These are phyloP conservation scores for Fusarium pilosicola DNA, from an alignment of 2,329 filamentous ascomycete genomes.

Conservation along the genomic window DNA sequence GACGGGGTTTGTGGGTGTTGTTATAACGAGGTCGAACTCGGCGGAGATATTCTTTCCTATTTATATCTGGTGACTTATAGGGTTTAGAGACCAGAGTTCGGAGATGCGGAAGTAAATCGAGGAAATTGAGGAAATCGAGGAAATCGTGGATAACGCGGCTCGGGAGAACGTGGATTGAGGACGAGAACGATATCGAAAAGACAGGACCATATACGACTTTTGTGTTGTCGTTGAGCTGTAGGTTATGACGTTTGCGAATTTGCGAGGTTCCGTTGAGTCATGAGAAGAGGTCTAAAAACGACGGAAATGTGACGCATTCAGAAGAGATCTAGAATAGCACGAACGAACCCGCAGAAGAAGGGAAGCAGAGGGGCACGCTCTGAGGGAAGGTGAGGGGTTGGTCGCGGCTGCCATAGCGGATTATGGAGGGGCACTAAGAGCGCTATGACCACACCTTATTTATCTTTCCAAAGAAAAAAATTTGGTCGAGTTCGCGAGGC, in stretches of 20 bases:
- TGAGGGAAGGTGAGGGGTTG: conserved; percentile 28
- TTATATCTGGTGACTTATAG: background rate
- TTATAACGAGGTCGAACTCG: background rate
- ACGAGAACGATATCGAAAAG: conserved; percentile 6
- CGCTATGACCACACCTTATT: conserved; percentile 50
- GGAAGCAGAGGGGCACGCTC: conserved; percentile 21
- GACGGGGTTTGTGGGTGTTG: conserved; percentile 1
- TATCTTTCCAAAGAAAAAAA: conserved; percentile 45
- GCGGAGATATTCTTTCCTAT: background rate
- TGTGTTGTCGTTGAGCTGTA: background rate
- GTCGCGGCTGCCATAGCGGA: conserved; percentile 30
- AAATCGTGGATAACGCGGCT: conserved; percentile 8
- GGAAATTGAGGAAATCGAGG: conserved; percentile 1
- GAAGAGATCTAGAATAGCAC: conserved; percentile 24
- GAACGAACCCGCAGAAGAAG: conserved; percentile 3
- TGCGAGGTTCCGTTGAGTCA: conserved; percentile 9
- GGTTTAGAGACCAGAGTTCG: conserved; percentile 8
- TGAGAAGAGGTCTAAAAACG: conserved; percentile 1
- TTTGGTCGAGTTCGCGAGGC: conserved; percentile 44
- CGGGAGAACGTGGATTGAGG: background rate
- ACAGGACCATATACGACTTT: background rate
- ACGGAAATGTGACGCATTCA: conserved; percentile 34
- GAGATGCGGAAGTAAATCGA: conserved; percentile 29
- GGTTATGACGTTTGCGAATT: background rate
- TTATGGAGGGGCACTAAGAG: conserved; percentile 46